Evolutionary conservation across 108 stramenopile species (phyloP), one percentile per base, ranked within the genome.

Genomic region (Chaetoceros muelleri): DNA sequence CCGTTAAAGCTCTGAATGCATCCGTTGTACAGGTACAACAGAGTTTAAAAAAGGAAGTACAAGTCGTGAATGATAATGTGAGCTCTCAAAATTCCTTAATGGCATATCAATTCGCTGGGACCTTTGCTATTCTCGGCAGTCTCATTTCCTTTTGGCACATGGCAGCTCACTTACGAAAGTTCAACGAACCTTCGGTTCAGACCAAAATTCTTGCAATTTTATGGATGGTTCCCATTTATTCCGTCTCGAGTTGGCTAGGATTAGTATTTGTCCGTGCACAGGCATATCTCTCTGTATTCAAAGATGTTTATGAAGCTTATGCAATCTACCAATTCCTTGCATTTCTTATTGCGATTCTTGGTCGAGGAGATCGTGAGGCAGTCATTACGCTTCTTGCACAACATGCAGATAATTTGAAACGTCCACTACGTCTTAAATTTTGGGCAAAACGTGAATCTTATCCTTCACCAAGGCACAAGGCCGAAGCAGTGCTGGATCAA

Each of bases 221-320:
- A 20, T 95, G 88, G 88, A 95, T 94, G 93, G 77, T 73, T 24
- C 93, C 93, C 13, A 82, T 94, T 24, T 94, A 94, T 72, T 51
- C 68, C 25, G 64, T 83, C 0, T 80, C 89, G 20, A 66, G 72
- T 25, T 88, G 83, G 72, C 48, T 88, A 30, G 76, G 67, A 44
- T 61, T 94, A 5, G 24, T 90, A 8, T 76, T 79, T 56, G 79
- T 84, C 2, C 30, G 51, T 7, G 29, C 73, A 7, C 78, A 84
- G 31, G 81, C 69, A 5, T 83, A 75, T 31, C 69, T 90, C 34
- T 67, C 72, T 2, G 76, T 90, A 21, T 62, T 90, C 53, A 69
- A 81, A 49, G 92, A 93, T 44, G 84, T 85, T 56, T 88, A 88
- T 63, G 81, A 82, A 28, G 58, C 78, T 28, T 90, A 90, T 53